These are phyloP conservation scores for Poteriospumella lacustris DNA, from an alignment of 108 stramenopile species.

Conservation along the genomic window DNA sequence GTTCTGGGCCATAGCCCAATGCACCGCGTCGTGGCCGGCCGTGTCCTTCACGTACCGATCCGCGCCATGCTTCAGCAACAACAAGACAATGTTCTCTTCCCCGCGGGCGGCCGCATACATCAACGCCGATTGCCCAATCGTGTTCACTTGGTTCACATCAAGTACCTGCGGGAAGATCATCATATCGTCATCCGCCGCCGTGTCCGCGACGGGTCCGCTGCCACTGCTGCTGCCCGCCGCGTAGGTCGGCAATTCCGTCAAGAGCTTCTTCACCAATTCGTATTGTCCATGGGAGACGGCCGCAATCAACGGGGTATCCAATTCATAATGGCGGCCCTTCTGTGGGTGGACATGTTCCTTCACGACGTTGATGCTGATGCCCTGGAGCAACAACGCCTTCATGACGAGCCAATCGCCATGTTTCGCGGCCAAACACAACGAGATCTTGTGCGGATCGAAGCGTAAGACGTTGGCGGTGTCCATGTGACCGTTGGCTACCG, in stretches of 20 bases:
- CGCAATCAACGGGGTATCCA: constrained; percentile 25
- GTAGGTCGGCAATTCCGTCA: not conserved
- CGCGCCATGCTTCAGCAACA: not conserved
- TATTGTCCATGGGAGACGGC: not conserved
- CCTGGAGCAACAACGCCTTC: constrained; percentile 10
- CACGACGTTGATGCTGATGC: not conserved
- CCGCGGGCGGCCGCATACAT: not conserved
- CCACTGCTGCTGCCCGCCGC: not conserved
- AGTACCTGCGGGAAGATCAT: not conserved
- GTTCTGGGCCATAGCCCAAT: not conserved
- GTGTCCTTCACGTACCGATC: not conserved
- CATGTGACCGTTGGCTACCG: constrained; percentile 3
- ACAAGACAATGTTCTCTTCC: not conserved
- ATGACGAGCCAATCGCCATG: constrained; percentile 16
- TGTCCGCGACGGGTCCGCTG: not conserved
- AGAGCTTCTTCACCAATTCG: not conserved
- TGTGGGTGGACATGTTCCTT: not conserved
- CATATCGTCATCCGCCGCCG: not conserved
- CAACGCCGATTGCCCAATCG: constrained; percentile 1
- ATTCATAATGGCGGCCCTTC: not conserved
- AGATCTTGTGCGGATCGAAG: not conserved
- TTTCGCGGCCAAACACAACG: constrained; percentile 1
- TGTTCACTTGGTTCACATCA: not conserved
- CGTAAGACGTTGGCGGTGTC: not conserved
- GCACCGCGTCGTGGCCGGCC: not conserved